These are phyloP conservation scores for Apophysomyces elegans DNA, from an alignment of 371 early-diverging fungal species.

Conservation along the genomic window DNA sequence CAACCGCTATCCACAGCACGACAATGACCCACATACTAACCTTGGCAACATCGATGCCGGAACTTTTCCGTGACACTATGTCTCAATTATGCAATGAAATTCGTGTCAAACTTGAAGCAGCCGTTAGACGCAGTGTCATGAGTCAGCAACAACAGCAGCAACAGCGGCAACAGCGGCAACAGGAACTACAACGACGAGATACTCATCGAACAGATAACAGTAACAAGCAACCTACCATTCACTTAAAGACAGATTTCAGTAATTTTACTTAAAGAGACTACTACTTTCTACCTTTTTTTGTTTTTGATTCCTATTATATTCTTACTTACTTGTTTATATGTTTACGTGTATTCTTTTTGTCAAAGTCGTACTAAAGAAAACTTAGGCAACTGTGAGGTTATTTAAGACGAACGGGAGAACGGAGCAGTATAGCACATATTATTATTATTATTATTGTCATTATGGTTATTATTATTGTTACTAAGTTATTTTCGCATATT, in stretches of 20 bases:
- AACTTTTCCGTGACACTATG: conserved; percentile 46
- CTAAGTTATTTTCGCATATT: background rate
- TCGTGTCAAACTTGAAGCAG: conserved; percentile 45
- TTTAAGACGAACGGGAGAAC: too few relatives aligned
- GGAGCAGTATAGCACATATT: too few relatives aligned
- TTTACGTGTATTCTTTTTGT: too few relatives aligned
- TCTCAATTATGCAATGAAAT: conserved; percentile 29
- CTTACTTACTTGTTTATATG: too few relatives aligned
- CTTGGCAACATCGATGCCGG: conserved; percentile 41
- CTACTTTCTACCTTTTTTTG: too few relatives aligned
- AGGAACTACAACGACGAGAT: conserved; percentile 32
- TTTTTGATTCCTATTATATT: too few relatives aligned
- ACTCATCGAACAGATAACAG: conserved; percentile 23
- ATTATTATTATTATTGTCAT: too few relatives aligned
- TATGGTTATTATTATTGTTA: background rate
- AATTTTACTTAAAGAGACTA: background rate
- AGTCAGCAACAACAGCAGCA: conserved; percentile 41
- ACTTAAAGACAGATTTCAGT: conserved; percentile 52
- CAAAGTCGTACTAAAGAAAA: too few relatives aligned
- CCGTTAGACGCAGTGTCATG: conserved; percentile 50
- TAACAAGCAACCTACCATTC: conserved; percentile 53
- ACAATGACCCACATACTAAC: conserved; percentile 38
- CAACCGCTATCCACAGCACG: conserved; percentile 36
- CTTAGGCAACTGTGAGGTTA: too few relatives aligned
- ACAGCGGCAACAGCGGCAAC: conserved; percentile 37